Evolutionary conservation across 257 asterid genomes (phyloP).

Genomic region (Nyctanthes arbortristis): DNA sequence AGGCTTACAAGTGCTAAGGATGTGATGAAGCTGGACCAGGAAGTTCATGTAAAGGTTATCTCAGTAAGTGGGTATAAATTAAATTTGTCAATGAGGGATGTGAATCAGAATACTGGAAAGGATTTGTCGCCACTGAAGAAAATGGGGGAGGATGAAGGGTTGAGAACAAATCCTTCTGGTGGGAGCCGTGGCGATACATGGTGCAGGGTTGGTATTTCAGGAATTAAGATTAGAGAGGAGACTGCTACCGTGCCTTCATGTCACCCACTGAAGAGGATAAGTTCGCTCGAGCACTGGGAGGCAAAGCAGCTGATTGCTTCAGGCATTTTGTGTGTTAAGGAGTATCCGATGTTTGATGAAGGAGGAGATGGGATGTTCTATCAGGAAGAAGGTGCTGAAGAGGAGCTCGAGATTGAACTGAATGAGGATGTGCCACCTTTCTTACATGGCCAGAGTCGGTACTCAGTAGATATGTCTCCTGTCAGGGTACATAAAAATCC

Average conservation of each 20-base stretch:
- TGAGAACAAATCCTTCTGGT: conserved; percentile 51
- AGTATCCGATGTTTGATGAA: conserved; percentile 77
- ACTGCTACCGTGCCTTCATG: conserved; percentile 67
- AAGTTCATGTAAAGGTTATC: conserved; percentile 82
- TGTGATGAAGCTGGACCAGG: conserved; percentile 86
- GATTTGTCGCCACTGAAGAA: conserved; percentile 84
- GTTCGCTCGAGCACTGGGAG: conserved; percentile 97
- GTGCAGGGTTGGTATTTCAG: conserved; percentile 77
- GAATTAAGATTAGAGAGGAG: conserved; percentile 66
- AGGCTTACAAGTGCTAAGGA: conserved; percentile 86
- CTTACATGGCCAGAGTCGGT: conserved; percentile 83
- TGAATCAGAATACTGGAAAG: conserved; percentile 83
- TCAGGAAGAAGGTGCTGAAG: conserved; percentile 92
- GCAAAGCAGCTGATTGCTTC: conserved; percentile 89
- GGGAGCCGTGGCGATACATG: conserved; percentile 50
- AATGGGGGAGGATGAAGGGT: conserved; percentile 52
- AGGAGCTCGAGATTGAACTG: conserved; percentile 90
- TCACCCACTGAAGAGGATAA: conserved; percentile 83
- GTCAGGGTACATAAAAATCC: conserved; percentile 93
- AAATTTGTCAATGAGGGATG: conserved; percentile 92
- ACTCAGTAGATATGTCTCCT: conserved; percentile 84
- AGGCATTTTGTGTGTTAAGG: conserved; percentile 79
- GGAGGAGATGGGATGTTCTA: conserved; percentile 78
- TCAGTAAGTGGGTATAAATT: conserved; percentile 77
- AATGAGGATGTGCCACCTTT: conserved; percentile 92